Evolutionary conservation across 768 basidiomycete genomes (phyloP).

Genomic region (Dictyophora rubrovolvata): DNA sequence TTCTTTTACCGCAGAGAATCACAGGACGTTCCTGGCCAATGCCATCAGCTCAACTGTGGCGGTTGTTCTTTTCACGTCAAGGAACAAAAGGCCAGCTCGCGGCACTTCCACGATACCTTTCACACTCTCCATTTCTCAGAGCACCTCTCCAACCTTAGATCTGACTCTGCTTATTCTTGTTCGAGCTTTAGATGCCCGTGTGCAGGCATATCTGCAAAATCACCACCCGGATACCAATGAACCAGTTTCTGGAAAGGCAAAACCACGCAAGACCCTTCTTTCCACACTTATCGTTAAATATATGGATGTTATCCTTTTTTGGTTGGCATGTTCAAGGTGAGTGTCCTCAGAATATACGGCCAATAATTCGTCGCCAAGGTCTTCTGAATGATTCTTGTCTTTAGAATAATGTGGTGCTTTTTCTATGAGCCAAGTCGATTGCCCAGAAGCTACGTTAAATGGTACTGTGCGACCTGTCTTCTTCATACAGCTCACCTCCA

Average conservation of each 20-base stretch:
- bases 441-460: conserved; percentile 54
- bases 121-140: conserved; percentile 12
- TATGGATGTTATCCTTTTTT: conserved; percentile 64
- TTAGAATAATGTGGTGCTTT: conserved; percentile 85
- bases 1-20: background rate
- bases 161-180: conserved; percentile 59
- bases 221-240: background rate
- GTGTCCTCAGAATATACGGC: conserved; percentile 12
- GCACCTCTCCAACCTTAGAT: conserved; percentile 50
- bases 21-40: conserved; percentile 45
- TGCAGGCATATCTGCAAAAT: conserved; percentile 29
- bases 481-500: background rate
- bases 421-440: conserved; percentile 59
- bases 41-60: conserved; percentile 46
- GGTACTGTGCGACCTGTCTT: conserved; percentile 17
- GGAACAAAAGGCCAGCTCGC: conserved; percentile 23
- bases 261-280: conserved; percentile 21
- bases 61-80: conserved; percentile 46
- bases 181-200: conserved; percentile 52
- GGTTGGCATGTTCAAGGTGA: conserved; percentile 72
- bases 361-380: conserved; percentile 3
- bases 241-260: conserved; percentile 21
- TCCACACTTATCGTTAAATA: conserved; percentile 28
- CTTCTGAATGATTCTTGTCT: conserved; percentile 5
- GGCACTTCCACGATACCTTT: conserved; percentile 19